Conservation (phyloP, 1,284 basidiomycete species). For the Ustilago crameri region DNA sequence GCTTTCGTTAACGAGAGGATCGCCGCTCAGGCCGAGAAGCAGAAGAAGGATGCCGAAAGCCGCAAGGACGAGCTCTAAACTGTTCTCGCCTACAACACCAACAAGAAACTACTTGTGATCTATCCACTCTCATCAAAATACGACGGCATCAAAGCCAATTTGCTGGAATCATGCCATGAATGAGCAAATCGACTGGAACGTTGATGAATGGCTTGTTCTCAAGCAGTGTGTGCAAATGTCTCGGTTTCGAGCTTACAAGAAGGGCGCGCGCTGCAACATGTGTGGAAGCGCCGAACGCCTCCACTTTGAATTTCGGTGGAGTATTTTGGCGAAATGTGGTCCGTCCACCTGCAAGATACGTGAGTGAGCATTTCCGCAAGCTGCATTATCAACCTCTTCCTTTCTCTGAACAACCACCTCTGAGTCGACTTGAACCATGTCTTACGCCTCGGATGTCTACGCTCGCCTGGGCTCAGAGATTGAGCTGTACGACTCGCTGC, state of each 20-base stretch:
- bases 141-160: no score
- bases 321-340: neutral
- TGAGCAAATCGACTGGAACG: no score
- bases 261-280: no score
- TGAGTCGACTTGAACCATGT: slow-evolving; percentile 13
- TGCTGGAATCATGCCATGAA: no score
- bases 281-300: neutral
- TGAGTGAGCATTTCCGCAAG: neutral
- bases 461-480: slow-evolving; percentile 38
- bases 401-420: no score
- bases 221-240: no score
- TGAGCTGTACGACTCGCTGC: slow-evolving; percentile 45
- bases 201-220: no score
- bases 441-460: slow-evolving; percentile 44
- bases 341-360: neutral
- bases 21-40: slow-evolving; percentile 49
- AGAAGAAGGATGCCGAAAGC: slow-evolving; percentile 34
- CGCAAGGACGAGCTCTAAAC: slow-evolving; percentile 43
- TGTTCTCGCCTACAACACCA: neutral
- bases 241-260: no score
- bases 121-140: no score
- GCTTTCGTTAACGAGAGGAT: slow-evolving; percentile 73
- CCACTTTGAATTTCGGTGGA: neutral
- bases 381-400: neutral
- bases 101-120: no score